A percentile compares a stretch with the other conserved stretches of the same genome.
phyloP scores from a whole-genome alignment of 2,329 filamentous ascomycete species.

The Dryadomyces sulphureus region DNA sequence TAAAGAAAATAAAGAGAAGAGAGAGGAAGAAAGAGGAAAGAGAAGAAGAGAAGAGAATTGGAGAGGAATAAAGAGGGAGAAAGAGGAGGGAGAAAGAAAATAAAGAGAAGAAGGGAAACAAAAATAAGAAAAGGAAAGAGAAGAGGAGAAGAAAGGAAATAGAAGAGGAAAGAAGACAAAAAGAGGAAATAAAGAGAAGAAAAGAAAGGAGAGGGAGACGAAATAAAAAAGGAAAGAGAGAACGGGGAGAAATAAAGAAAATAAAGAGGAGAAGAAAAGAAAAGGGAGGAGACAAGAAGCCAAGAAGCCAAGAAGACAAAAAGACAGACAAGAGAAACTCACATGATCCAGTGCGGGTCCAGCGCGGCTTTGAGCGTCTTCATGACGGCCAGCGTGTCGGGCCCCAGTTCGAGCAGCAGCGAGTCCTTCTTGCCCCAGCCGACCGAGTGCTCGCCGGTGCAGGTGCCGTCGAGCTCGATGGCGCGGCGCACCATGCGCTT shows the following conservation, averaged over 20 bases:
- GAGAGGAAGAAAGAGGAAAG: slow-evolving; percentile 1
- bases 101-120: no score
- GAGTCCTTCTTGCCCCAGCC: slow-evolving; percentile 77
- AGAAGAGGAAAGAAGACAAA: background rate
- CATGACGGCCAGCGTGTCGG: slow-evolving; percentile 74
- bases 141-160: no score
- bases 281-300: no score
- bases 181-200: background rate
- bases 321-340: slow-evolving; percentile 6
- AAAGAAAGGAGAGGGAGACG: background rate
- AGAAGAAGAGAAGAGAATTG: no score
- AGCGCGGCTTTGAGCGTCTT: slow-evolving; percentile 66
- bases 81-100: no score
- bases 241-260: no score
- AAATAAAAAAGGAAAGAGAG: background rate
- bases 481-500: slow-evolving; percentile 85
- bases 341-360: slow-evolving; percentile 74
- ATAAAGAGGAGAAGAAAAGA: no score
- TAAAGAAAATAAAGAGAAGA: no score
- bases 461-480: slow-evolving; percentile 86
- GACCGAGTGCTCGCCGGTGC: slow-evolving; percentile 77
- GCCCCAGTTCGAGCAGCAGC: slow-evolving; percentile 63
- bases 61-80: no score
- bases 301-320: background rate
- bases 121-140: no score